Base-by-base conservation (phyloP, 495 filamentous ascomycete genomes). In the Penicillium goetzii region DNA sequence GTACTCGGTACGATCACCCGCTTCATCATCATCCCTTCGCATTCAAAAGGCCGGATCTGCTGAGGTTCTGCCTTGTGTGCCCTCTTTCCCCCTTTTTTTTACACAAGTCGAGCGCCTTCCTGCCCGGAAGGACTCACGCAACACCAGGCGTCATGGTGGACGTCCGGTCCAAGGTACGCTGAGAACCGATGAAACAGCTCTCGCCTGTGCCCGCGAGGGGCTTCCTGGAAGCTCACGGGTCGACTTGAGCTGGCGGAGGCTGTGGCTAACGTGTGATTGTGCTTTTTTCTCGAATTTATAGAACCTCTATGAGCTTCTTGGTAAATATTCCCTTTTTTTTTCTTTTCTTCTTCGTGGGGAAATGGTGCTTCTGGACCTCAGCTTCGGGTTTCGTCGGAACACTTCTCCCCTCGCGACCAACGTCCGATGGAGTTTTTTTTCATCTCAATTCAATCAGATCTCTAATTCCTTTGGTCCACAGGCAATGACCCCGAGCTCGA, bases 401-500 rank as follows among this genome's bases (percentile, higher is more conserved):
- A 9, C 15, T 26, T 25, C 10, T 67, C 66, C 68, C 65, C 54
- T 59, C 58, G 55, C 59, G 30, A 56, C 14, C 32, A 21, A 28
- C 21, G 17, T 38, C 32, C 14, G 43, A 56, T 41, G 8, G 6
- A 14, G 3, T 19, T 9, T 25, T n/a, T 23, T 40, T 25, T 10
- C 34, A 10, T 36, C 14, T 17, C 40, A 60, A 61, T 45, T 26
- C 21, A 17, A 61, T 59, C 65, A 49, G 26, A 53, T 58, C 15
- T 32, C 64, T 69, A 63, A 70, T 66, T 60, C 69, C 65, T 68
- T 65, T 58, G 19, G 26, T 33, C 64, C 68, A 45, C 72, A 93
- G 90, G 89, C 84, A 97, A 97, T 81, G 91, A 96, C 79, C 89
- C 90, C 75, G 91, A 92, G 76, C 88, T 89, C 73, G 93, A 93